These are phyloP conservation scores for Cymbomonas tetramitiformis DNA, from an alignment of 139 green algal species.

Conservation along the genomic window DNA sequence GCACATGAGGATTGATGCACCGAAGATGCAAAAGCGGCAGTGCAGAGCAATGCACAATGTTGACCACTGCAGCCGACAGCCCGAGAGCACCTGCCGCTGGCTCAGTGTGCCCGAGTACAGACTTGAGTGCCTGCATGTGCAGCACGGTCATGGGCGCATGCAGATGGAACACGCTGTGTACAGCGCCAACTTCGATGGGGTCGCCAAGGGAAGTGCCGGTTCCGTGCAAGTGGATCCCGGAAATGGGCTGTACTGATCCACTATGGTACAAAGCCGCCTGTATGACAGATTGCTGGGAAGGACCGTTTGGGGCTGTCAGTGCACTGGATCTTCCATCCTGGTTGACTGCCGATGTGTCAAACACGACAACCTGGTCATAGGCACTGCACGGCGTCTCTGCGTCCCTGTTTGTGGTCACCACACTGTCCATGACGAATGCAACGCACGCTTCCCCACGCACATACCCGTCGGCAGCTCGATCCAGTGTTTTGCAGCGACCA, in stretches of 20 bases:
- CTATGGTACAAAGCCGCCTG: constrained; percentile 33
- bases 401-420: not conserved
- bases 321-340: constrained; percentile 8
- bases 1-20: constrained; percentile 46
- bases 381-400: not conserved
- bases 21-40: constrained; percentile 24
- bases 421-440: constrained; percentile 11
- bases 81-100: constrained; percentile 59
- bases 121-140: constrained; percentile 49
- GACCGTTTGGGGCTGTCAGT: constrained; percentile 16
- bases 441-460: not conserved
- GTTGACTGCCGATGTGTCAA: not conserved
- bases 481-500: constrained; percentile 71
- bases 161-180: constrained; percentile 13
- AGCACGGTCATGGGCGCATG: not conserved
- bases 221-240: constrained; percentile 56
- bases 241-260: not conserved
- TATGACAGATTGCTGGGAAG: not conserved
- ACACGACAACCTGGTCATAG: not conserved
- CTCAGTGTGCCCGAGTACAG: constrained; percentile 63
- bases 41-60: not conserved
- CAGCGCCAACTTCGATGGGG: constrained; percentile 70
- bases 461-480: constrained; percentile 61
- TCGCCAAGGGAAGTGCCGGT: constrained; percentile 68
- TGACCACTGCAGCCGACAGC: constrained; percentile 22